These are phyloP conservation scores for Colletotrichum sp. DNA, from an alignment of 2,329 filamentous ascomycete genomes.

Conservation along the genomic window DNA sequence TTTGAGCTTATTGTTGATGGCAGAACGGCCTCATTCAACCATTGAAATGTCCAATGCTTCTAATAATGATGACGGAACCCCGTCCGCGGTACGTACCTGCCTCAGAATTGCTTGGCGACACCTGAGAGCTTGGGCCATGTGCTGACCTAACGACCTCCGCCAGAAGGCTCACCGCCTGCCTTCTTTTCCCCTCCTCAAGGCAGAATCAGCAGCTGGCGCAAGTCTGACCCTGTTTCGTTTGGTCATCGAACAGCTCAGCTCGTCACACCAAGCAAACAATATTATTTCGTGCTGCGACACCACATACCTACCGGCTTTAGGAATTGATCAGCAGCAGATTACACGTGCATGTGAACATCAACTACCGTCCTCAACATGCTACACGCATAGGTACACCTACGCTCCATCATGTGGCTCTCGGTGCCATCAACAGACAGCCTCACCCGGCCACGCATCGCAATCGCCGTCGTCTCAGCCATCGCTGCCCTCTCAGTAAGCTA, in stretches of 20 bases:
- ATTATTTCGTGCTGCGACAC: neutral
- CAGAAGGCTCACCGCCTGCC: neutral
- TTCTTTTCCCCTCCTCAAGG: neutral
- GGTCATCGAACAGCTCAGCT: neutral
- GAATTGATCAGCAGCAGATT: neutral
- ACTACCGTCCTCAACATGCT: slow-evolving; percentile 4
- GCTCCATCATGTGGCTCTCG: slow-evolving; percentile 47
- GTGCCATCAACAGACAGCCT: slow-evolving; percentile 58
- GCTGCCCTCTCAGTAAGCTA: slow-evolving; percentile 63
- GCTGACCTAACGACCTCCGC: neutral
- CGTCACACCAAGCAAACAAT: neutral
- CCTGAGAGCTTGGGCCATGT: neutral
- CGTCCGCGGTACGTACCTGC: neutral
- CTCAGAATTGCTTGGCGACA: neutral
- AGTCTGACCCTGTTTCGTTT: neutral
- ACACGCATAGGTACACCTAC: slow-evolving; percentile 11
- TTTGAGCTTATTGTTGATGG: neutral
- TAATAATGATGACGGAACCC: neutral
- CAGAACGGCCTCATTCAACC: neutral
- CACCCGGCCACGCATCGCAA: slow-evolving; percentile 57
- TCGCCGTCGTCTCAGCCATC: slow-evolving; percentile 59
- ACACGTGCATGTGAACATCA: neutral
- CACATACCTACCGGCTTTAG: neutral
- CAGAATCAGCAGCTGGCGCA: slow-evolving; percentile 14
- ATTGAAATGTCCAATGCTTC: neutral